Evolutionary conservation across 768 basidiomycete genomes (phyloP).

Genomic region (Russula lepida): DNA sequence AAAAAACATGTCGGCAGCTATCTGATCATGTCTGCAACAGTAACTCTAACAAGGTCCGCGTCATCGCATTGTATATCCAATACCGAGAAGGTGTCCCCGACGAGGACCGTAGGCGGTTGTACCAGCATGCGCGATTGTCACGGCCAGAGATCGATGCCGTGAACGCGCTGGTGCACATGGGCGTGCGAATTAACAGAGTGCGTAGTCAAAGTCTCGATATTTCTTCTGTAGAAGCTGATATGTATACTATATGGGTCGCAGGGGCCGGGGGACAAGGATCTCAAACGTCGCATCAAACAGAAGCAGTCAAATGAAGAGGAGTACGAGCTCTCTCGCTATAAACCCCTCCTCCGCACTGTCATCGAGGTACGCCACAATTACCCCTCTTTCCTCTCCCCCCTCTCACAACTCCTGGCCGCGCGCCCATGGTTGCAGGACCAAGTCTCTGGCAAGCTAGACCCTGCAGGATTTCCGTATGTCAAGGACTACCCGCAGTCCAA

Average conservation of each 20-base stretch:
- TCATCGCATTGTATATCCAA: slow-evolving; percentile 92
- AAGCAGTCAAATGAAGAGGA: slow-evolving; percentile 75
- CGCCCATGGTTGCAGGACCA: slow-evolving; percentile 57
- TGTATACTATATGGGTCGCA: slow-evolving; percentile 27
- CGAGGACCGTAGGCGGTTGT: slow-evolving; percentile 88
- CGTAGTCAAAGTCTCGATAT: slow-evolving; percentile 21
- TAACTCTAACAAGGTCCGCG: slow-evolving; percentile 87
- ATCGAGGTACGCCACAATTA: slow-evolving; percentile 54
- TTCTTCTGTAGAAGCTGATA: background rate
- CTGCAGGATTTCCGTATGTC: slow-evolving; percentile 80
- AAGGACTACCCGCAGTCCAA: slow-evolving; percentile 62
- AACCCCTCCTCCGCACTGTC: slow-evolving; percentile 71
- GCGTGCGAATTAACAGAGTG: slow-evolving; percentile 78
- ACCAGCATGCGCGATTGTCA: slow-evolving; percentile 86
- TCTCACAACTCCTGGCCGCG: background rate
- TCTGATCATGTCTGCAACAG: slow-evolving; percentile 33
- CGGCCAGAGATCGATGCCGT: slow-evolving; percentile 90
- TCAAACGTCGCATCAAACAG: slow-evolving; percentile 74
- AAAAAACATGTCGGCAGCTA: background rate
- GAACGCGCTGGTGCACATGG: slow-evolving; percentile 76
- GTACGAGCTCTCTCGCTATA: slow-evolving; percentile 93
- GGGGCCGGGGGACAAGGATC: slow-evolving; percentile 70
- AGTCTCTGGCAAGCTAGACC: slow-evolving; percentile 65
- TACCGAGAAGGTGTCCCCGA: slow-evolving; percentile 97
- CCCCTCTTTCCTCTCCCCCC: too few relatives aligned